Base-by-base conservation (phyloP, 1,139 yeast species). In the Geotrichum reessii region DNA sequence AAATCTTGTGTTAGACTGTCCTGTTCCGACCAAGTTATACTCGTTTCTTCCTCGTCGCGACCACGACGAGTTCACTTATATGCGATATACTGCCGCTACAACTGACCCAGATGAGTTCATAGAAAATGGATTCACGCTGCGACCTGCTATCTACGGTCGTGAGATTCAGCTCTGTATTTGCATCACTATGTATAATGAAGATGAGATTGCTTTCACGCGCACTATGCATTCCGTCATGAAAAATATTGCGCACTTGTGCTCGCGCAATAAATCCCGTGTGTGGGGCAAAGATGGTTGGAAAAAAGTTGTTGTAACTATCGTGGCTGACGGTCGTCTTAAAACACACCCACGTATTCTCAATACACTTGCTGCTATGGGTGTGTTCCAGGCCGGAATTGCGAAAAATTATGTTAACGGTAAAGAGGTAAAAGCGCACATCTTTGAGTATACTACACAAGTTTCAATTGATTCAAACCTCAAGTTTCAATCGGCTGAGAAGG, bases 271-370 rank as follows among this genome's bases (percentile, higher is more conserved):
- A 69, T 86, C 96, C 48, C 78, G 87, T 53, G 86, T 86, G 21
- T 93, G 99, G 99, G 98, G 98, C 7, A 84, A 85, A 64, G 95
- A 91, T 63, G 88, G 95, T 25, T 93, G 99, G 99, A 90, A 93
- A 70, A 92, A 91, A 72, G 85, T 92, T 37, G 97, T 92, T 60
- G 97, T 93, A 11, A 78, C 88, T 55, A 86, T 93, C 67, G 89
- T 92, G 37, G 84, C 96, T 51, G 99, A 93, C 75, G 99, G 99
- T 66, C 84, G 99, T 74, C 83, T 87, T 60, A 91, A 90, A 69
- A 86, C 92, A 52, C 81, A 84, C 66, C 87, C 87, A 31, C 85
- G 95, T 21, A 93, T 92, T 1, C 75, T 92, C 57, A 96, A 91
- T 71, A 81, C 87, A 54, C 77, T 93, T 57, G 90, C 97, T 0